phyloP scores from a whole-genome alignment of 2,329 filamentous ascomycete genomes.

The Lachnellula occidentalis region DNA sequence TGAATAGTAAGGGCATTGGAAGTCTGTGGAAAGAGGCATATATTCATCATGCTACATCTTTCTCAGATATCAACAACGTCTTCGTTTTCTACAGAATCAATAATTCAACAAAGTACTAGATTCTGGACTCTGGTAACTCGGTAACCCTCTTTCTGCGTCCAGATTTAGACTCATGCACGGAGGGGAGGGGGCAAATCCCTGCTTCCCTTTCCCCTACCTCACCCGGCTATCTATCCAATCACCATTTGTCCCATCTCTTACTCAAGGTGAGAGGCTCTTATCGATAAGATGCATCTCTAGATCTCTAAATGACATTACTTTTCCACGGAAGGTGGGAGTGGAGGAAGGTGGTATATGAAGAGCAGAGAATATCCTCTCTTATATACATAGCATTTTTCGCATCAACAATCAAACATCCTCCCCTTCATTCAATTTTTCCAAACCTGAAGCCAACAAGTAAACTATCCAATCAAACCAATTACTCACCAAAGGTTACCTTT shows the following conservation, averaged over 20 bases:
- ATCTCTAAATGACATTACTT: not conserved
- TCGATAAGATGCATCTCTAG: slow-evolving; percentile 2
- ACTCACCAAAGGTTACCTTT: not conserved
- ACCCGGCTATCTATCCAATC: too few species aligned
- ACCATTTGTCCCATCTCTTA: too few species aligned
- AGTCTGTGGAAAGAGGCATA: not conserved
- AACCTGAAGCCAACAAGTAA: not conserved
- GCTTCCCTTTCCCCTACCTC: not conserved
- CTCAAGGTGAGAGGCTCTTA: not conserved
- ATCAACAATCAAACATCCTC: too few species aligned
- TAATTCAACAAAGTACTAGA: not conserved
- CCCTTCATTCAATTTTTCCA: too few species aligned
- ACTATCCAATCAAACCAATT: not conserved
- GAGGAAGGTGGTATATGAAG: not conserved
- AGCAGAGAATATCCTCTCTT: not conserved
- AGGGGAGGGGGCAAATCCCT: not conserved
- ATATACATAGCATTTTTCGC: not conserved
- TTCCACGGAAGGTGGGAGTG: not conserved
- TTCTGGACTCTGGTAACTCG: not conserved
- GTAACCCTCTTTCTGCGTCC: not conserved
- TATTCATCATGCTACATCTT: too few species aligned
- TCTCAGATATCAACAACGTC: not conserved
- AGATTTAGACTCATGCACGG: slow-evolving; percentile 4
- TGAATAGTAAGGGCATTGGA: not conserved
- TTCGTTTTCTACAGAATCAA: not conserved